phyloP scores from a whole-genome alignment of 176 grass and related monocot species.

The Oryza glumipatula region DNA sequence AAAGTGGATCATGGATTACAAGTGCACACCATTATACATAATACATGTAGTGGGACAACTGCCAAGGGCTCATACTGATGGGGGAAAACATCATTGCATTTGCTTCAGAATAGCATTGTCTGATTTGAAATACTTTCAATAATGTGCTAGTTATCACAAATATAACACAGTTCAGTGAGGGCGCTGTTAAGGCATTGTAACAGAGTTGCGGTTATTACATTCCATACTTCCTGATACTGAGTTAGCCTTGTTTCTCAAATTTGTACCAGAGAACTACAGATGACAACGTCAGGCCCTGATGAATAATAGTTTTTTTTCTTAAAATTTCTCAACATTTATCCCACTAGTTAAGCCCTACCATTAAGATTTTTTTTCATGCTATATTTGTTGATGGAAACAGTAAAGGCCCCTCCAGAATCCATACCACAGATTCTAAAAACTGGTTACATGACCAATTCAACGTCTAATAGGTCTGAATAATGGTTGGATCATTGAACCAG shows the following conservation, averaged over 20 bases:
- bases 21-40: neutral
- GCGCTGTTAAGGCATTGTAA: neutral
- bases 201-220: neutral
- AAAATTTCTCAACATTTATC: slow-evolving; percentile 9
- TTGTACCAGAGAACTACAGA: neutral
- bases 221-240: slow-evolving; percentile 13
- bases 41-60: neutral
- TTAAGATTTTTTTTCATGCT: neutral
- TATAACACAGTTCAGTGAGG: neutral
- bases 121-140: no score
- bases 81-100: neutral
- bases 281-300: neutral
- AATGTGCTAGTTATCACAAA: neutral
- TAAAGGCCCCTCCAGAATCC: neutral
- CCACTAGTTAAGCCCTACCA: slow-evolving; percentile 5
- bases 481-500: neutral
- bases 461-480: neutral
- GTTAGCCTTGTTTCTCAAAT: slow-evolving; percentile 9
- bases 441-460: neutral
- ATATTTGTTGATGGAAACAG: neutral
- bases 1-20: neutral
- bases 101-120: slow-evolving; percentile 4
- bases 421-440: neutral
- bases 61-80: neutral
- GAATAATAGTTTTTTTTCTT: slow-evolving; percentile 21